Base-by-base conservation (phyloP, 192 early-diverging fungal genomes). In the Coemansia sp. region DNA sequence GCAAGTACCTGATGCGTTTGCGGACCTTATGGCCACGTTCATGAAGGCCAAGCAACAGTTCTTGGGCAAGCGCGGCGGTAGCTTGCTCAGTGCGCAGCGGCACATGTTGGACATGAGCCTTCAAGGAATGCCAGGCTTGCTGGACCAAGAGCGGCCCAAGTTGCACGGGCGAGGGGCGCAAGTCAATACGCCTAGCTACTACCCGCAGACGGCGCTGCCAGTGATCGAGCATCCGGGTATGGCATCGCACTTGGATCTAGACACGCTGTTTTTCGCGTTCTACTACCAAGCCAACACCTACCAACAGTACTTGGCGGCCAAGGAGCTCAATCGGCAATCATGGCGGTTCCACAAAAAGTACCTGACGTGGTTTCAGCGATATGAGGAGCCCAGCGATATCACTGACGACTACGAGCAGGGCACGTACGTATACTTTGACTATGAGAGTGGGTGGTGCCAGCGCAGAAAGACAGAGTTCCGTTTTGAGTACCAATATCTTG, bases 311-410 rank as follows among this genome's bases (percentile, higher is more conserved):
- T 76, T 98, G 66, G 97, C 97, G 18, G 96, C 96, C 20, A 86
- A 92, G 49, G 97, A 99, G 80, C 85, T 99, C 55, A 98, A 98
- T 76, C 91, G 94, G 71, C 96, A 97, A 67, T 94, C 92, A 29
- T 99, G 97, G 97, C 88, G 97, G 50, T 99, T 97, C 83, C 97
- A 99, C 79, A 99, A 97, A 87, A 95, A 97, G 87, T 97, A 95
- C 70, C 80, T 92, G 61, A 98, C 97, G 55, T 99, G 97, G 97
- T 99, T 99, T 86, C 97, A 99, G 81, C 90, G 97, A 18, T 95
- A 93, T 75, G 95, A 98, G 70, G 95, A 99, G 83, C 97, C 97
- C 47, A 93, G 92, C 77, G 89, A 89, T 13, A 97, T 97, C 57
- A 99, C 94, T 18, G 96, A 97, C 70, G 94, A 97, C 71, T 99